Conservation (phyloP, 2,329 filamentous ascomycete genomes). For the Periconia digitata region DNA sequence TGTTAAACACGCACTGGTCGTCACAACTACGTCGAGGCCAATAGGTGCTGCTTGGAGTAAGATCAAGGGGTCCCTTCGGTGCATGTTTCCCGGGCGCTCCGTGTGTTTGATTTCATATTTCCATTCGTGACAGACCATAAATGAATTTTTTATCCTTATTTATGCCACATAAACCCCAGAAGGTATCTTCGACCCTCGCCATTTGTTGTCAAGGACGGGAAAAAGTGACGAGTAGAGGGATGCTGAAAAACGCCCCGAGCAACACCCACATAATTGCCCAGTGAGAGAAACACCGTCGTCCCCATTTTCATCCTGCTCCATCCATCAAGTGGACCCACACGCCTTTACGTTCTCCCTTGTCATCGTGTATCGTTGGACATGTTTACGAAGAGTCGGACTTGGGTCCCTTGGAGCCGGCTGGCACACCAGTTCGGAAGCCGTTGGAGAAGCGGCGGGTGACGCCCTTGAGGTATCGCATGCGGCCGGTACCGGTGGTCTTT, state of each 20-base stretch:
- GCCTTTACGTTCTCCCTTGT: constrained; percentile 19
- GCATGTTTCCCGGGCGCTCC: background rate
- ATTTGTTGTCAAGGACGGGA: constrained; percentile 31
- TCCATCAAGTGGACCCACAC: constrained; percentile 21
- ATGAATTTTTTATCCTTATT: constrained; percentile 39
- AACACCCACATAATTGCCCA: constrained; percentile 33
- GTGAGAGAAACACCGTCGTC: constrained; percentile 33
- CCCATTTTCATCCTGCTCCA: constrained; percentile 29
- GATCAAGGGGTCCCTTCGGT: background rate
- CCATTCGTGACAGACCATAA: constrained; percentile 44
- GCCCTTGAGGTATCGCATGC: constrained; percentile 92
- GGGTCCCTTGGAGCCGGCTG: constrained; percentile 78
- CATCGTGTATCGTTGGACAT: constrained; percentile 13
- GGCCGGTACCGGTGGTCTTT: constrained; percentile 98
- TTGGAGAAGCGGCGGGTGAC: constrained; percentile 95
- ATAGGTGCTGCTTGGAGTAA: background rate
- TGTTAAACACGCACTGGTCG: no score
- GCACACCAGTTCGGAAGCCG: constrained; percentile 89
- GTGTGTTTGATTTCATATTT: constrained; percentile 16
- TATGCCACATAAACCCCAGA: constrained; percentile 39
- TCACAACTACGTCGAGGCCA: no score
- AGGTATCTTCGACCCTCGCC: constrained; percentile 31
- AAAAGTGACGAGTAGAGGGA: constrained; percentile 30
- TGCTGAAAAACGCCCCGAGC: constrained; percentile 41
- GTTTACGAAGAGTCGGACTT: constrained; percentile 31